Evolutionary conservation across 2,329 filamentous ascomycete genomes (phyloP), one percentile per base, ranked within the genome.

Genomic region (Rhexocercosporidium sp.): DNA sequence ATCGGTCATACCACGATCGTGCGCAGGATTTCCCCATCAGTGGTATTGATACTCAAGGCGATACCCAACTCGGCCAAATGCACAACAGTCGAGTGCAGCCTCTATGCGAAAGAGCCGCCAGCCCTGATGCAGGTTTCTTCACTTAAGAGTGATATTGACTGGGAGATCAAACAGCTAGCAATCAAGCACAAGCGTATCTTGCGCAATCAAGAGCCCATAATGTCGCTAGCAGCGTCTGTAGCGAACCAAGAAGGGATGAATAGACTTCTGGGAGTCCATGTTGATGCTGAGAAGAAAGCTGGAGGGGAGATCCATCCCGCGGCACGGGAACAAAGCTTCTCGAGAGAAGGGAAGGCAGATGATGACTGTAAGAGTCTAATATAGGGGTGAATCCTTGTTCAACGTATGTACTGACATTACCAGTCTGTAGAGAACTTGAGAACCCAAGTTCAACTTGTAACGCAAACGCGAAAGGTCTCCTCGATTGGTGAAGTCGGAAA

Each of bases 361-460:
- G 73, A 76, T 66, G 69, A 73, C n/a, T 72, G 74, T 76, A 71
- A 73, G 69, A 25, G n/a, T n/a, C 4, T n/a, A 59, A 14, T 39
- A 18, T 31, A 9, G n/a, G 14, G 31, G 2, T 41, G 25, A 6
- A 1, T 3, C 16, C 4, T 18, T 49, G 11, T 25, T 25, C 20
- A 9, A 12, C 12, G 3, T 22, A 27, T 14, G 37, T 16, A 59
- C 51, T 62, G 44, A 65, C 16, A n/a, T 7, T 44, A 14, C 62
- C 51, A 69, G 64, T 68, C 34, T 69, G 69, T 41, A 64, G 64
- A n/a, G 68, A 70, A 31, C 64, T 72, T 3, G 71, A 69, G 22
- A 57, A 62, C 18, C 22, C 56, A 29, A 44, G 29, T 25, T 68
- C 72, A 3, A 29, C 71, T 25, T 74, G 72, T 41, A 56, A 61